Base-by-base conservation (phyloP, 208 protist genomes). In the Porcisia hertigi region DNA sequence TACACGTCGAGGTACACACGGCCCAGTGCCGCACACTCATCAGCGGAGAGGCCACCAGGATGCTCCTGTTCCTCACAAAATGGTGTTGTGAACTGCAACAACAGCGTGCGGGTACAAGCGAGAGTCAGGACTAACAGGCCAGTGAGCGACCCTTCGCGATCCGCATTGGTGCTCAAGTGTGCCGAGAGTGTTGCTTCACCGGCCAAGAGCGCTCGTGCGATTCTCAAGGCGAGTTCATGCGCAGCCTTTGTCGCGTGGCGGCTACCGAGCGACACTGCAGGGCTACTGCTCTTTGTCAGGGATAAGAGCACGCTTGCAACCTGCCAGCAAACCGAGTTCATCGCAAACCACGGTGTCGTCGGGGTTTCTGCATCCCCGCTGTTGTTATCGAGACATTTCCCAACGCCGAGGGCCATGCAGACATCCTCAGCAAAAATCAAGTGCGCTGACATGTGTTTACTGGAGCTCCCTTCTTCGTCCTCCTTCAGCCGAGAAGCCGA, bases 1-100 rank as follows among this genome's bases (percentile, higher is more conserved):
- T 97, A 97, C 30, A 84, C 76, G 65, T 69, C 65, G 55, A 93
- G 88, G 65, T 54, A 95, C 34, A 66, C 11, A 12, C 65, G 58
- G 30, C 72, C 73, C 18, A 79, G 53, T 23, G 70, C 73, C 0
- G 71, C 66, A 11, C 39, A 43, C 49, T 80, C 72, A 16, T 47
- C 59, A 36, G 16, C 9, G 36, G 70, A 76, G 18, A 82, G 71
- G 47, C 43, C 14, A 49, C 43, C 14, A 36, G 12, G n/a, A 11
- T 41, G 49, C 49, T 12, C 25, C 57, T 57, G 63, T 43, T 36
- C 41, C 16, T 20, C 36, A 23, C 53, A 4, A 34, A 20, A 36
- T 9, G 18, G 30, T 8, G 34, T 14, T 1, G 12, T 65, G 16
- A 23, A 16, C 49, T 14, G 66, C 30, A 30, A 30, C 66, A 71